Evolutionary conservation across 2,329 filamentous ascomycete species (phyloP), one percentile per base, ranked within the genome.

Genomic region (Diplocarpon mali): DNA sequence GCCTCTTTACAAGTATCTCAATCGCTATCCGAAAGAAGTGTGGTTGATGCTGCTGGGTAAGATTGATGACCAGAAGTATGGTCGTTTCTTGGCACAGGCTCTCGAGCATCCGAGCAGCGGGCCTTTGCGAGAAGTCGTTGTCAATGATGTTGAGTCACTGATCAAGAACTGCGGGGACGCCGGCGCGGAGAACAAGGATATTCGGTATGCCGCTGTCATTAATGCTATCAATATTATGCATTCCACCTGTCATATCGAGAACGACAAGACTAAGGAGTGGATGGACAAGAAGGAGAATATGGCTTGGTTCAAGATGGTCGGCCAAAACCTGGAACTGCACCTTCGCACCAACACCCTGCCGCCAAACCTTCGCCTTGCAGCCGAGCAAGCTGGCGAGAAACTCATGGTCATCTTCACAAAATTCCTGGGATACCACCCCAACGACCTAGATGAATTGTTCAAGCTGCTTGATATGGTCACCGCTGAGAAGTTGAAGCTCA

Each of bases 1-100:
- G 47, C 90, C 92, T 0, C 73, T 98, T 15, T 88, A 94, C 63
- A 86, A 87, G 59, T 98, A 94, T 61, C 74, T 99, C 50, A 95
- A 95, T 63, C 78, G 88, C 47, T 98, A 96, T 60, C 81, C 92
- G 0, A 83, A 84, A 51, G 89, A 98, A 58, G 78, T 89, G 5
- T 93, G 88, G 82, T 66, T 72, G 1, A 83, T 88, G 57, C 81
- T 96, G 52, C 70, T 83, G n/a, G 74, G 75, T 17, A 85, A 82
- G 57, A 70, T 96, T 44, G 83, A 86, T 48, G 85, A 96, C 40
- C 75, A 89, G 57, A 84, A 80, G 48, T 94, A 93, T 57, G 92
- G 93, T 2, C 80, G 92, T 13, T 86, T 98, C 63, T 79, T 98
- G 52, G 85, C 87, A 0, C 92, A 98, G 61, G 78, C 94, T 12